Conservation (phyloP, 495 filamentous ascomycete species). For the Cairneyella variabilis region DNA sequence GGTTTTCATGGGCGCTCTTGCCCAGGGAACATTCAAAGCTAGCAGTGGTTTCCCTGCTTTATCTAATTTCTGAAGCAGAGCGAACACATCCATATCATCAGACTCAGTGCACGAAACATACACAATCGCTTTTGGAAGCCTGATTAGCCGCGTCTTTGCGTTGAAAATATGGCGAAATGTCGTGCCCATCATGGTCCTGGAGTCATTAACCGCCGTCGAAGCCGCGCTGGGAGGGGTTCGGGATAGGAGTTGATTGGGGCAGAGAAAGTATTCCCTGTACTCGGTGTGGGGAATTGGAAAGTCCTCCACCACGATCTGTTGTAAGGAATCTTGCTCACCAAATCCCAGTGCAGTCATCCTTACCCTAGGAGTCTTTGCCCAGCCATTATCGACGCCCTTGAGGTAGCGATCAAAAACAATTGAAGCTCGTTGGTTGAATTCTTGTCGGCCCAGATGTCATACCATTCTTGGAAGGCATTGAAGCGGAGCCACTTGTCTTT, state of each 20-base stretch:
- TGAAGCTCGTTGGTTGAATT: background rate
- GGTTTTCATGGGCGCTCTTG: too few species aligned
- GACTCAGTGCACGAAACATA: background rate
- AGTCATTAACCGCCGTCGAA: background rate
- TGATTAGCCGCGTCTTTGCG: background rate
- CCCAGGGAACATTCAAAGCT: constrained; percentile 2
- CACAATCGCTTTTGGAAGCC: background rate
- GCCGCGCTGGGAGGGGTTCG: background rate
- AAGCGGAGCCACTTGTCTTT: background rate
- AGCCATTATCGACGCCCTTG: background rate
- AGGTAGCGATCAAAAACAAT: background rate
- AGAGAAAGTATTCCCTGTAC: background rate
- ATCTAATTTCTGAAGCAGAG: background rate
- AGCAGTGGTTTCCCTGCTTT: background rate
- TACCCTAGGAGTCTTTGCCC: background rate
- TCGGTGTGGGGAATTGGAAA: background rate
- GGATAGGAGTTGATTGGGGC: background rate
- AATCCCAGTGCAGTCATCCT: background rate
- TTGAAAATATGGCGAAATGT: background rate
- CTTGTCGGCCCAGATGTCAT: background rate
- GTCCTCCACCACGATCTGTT: background rate
- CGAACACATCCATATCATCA: constrained; percentile 3
- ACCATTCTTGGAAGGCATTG: background rate
- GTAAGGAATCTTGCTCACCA: background rate
- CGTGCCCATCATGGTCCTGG: background rate